Evolutionary conservation across 2,329 filamentous ascomycete genomes (phyloP).

Genomic region (Cadophora gregata): DNA sequence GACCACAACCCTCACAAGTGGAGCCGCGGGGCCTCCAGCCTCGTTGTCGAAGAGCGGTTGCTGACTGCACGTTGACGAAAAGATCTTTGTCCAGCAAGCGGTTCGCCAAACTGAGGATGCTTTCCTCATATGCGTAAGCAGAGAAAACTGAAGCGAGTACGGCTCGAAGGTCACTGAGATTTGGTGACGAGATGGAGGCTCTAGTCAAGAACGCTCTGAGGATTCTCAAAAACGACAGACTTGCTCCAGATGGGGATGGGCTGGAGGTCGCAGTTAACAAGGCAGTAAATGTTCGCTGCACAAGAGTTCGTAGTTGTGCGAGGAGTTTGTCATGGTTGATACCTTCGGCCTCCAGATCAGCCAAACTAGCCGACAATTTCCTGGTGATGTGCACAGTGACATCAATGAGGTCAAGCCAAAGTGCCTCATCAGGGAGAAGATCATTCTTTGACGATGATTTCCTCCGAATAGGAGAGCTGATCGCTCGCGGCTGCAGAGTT

Average conservation of each 20-base stretch:
- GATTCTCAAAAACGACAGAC: conserved; percentile 85
- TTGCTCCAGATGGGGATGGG: conserved; percentile 47
- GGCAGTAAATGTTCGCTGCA: conserved; percentile 90
- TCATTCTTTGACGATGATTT: conserved; percentile 50
- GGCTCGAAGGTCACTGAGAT: conserved; percentile 81
- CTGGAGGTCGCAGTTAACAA: conserved; percentile 77
- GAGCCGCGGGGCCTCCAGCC: conserved; percentile 91
- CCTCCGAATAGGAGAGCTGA: conserved; percentile 55
- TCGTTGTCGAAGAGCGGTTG: conserved; percentile 75
- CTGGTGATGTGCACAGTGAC: conserved; percentile 67
- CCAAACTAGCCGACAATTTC: conserved; percentile 63
- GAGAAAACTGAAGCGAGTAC: conserved; percentile 91
- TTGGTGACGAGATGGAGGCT: conserved; percentile 82
- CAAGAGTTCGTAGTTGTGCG: conserved; percentile 73
- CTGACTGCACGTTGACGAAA: conserved; percentile 80
- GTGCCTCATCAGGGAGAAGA: conserved; percentile 58
- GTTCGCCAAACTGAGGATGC: conserved; percentile 84
- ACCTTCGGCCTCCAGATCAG: conserved; percentile 42
- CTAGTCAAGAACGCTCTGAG: conserved; percentile 86
- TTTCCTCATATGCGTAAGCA: conserved; percentile 94
- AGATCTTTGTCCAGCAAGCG: conserved; percentile 86
- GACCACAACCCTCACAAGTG: conserved; percentile 84
- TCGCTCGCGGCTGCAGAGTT: conserved; percentile 49
- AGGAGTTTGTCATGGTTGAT: conserved; percentile 67
- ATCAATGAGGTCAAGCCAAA: conserved; percentile 68